Evolutionary conservation across 2,329 filamentous ascomycete genomes (phyloP).

Genomic region (Pyrenophora teres): DNA sequence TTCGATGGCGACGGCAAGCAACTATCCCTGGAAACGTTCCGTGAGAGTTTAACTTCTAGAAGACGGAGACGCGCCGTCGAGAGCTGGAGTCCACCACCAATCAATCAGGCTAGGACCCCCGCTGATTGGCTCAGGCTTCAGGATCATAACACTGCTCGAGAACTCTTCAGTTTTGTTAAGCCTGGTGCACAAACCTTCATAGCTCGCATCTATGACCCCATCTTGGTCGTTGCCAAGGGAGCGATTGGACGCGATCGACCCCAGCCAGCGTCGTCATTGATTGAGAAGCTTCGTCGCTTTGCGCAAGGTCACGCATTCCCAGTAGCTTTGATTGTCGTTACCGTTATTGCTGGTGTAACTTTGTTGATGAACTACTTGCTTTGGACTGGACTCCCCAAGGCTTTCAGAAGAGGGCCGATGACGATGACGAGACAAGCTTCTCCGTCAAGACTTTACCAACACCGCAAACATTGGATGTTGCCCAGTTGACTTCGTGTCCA

Average conservation of each 20-base stretch:
- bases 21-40: constrained; percentile 31
- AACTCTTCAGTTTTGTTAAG: constrained; percentile 77
- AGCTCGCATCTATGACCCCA: constrained; percentile 73
- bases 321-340: constrained; percentile 66
- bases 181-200: constrained; percentile 72
- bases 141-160: constrained; percentile 76
- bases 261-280: constrained; percentile 55
- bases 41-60: constrained; percentile 29
- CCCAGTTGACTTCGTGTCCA: constrained; percentile 64
- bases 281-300: constrained; percentile 56
- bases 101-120: constrained; percentile 77
- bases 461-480: constrained; percentile 72
- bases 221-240: constrained; percentile 72
- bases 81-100: constrained; percentile 55
- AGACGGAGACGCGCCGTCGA: constrained; percentile 22
- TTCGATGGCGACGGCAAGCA: constrained; percentile 62
- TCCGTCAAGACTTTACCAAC: constrained; percentile 64
- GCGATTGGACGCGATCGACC: constrained; percentile 66
- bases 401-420: constrained; percentile 51
- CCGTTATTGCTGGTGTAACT: constrained; percentile 67
- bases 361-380: constrained; percentile 76
- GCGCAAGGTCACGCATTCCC: constrained; percentile 70
- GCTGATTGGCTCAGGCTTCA: constrained; percentile 77
- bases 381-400: constrained; percentile 62
- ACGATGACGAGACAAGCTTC: constrained; percentile 59